Conservation (phyloP, 176 grass and related monocot genomes). For the Ampelocalamus luodianensis region DNA sequence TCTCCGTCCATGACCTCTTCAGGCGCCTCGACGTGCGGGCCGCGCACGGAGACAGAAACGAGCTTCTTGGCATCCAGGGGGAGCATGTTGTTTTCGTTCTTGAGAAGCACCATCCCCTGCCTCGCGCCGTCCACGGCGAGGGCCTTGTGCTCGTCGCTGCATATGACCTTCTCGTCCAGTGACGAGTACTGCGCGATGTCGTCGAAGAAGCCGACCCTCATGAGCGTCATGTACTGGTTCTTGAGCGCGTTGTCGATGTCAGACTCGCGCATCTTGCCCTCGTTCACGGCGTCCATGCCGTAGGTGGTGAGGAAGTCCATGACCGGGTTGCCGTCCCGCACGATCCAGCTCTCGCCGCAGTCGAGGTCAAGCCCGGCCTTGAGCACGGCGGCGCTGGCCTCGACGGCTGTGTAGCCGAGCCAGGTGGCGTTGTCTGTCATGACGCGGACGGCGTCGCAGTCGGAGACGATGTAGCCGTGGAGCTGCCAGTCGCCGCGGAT, state of each 20-base stretch:
- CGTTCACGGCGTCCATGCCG: constrained; percentile 27
- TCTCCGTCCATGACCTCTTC: constrained; percentile 49
- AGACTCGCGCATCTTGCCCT: constrained; percentile 58
- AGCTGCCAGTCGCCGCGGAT: constrained; percentile 53
- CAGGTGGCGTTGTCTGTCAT: constrained; percentile 37
- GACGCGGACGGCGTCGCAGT: constrained; percentile 60
- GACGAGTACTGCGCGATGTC: constrained; percentile 36
- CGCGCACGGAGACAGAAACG: constrained; percentile 30
- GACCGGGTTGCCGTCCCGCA: neutral
- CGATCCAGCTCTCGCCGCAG: constrained; percentile 53
- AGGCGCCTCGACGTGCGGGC: constrained; percentile 40
- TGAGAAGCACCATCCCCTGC: constrained; percentile 66
- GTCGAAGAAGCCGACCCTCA: constrained; percentile 75
- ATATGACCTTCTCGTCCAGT: constrained; percentile 43
- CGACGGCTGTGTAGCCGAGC: constrained; percentile 42
- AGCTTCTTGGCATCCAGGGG: constrained; percentile 29
- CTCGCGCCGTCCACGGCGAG: constrained; percentile 56
- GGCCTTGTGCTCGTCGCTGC: constrained; percentile 38
- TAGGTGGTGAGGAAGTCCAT: constrained; percentile 47
- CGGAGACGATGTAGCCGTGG: constrained; percentile 70
- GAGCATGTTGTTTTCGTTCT: constrained; percentile 47
- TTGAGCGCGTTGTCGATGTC: constrained; percentile 65
- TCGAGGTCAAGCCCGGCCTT: constrained; percentile 49
- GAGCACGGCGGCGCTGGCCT: constrained; percentile 45
- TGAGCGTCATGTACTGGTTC: constrained; percentile 62